A percentile compares a stretch with the other conserved stretches of the same genome.
Conservation (phyloP, 768 basidiomycete genomes). For the Myochromella boudieri region DNA sequence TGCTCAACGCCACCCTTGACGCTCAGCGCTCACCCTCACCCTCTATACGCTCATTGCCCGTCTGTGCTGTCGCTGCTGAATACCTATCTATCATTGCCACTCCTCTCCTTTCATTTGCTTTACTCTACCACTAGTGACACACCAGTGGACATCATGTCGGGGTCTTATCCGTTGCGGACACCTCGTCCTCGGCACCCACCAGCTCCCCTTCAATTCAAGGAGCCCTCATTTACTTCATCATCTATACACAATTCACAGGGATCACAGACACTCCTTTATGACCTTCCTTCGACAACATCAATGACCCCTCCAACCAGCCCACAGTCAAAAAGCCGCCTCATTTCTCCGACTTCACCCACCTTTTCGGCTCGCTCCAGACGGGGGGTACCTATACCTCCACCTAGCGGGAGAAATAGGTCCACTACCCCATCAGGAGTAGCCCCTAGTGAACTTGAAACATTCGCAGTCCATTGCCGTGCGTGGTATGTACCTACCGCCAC, state of each 20-base stretch:
- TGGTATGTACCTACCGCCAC: constrained; percentile 49
- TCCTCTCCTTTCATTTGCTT: not conserved
- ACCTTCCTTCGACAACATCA: constrained; percentile 62
- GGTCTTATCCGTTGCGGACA: constrained; percentile 62
- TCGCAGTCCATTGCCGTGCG: constrained; percentile 73
- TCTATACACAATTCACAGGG: constrained; percentile 43
- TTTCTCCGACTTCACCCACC: constrained; percentile 61
- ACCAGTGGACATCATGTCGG: constrained; percentile 45
- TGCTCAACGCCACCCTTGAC: constrained; percentile 15
- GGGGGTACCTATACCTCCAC: constrained; percentile 58
- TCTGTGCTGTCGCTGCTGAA: constrained; percentile 13
- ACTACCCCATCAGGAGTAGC: constrained; percentile 67
- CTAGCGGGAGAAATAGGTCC: constrained; percentile 61
- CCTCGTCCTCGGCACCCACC: constrained; percentile 63
- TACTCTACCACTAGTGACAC: constrained; percentile 1
- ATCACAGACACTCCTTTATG: constrained; percentile 70
- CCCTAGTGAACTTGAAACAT: constrained; percentile 72
- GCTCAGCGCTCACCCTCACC: constrained; percentile 3
- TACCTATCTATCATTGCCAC: constrained; percentile 14
- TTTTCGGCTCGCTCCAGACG: constrained; percentile 49
- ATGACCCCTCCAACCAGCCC: constrained; percentile 62
- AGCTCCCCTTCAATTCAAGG: constrained; percentile 57
- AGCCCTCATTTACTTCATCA: constrained; percentile 42
- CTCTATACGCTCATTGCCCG: constrained; percentile 10
- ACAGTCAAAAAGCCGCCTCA: constrained; percentile 36